Percentiles rank a stretch among this genome's conserved stretches.
phyloP scores from a whole-genome alignment of 2,329 filamentous ascomycete genomes.

The Aspergillus aculeatinus region DNA sequence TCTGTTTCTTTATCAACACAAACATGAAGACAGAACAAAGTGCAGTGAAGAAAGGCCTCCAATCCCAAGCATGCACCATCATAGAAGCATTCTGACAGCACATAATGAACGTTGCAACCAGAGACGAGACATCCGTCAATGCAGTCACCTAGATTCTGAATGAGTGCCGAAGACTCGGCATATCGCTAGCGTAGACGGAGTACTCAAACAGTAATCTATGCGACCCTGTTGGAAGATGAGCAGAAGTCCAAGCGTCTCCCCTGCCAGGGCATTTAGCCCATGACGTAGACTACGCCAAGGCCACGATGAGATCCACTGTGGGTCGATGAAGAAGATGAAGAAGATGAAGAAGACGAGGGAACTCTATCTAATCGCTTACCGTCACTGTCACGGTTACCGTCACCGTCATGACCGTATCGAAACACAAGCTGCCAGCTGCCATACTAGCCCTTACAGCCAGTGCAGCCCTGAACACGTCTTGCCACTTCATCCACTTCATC shows the following conservation, averaged over 20 bases:
- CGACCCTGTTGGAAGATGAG: not conserved
- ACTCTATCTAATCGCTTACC: not conserved
- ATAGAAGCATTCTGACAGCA: too few species aligned
- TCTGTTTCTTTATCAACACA: too few species aligned
- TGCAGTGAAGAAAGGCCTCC: too few species aligned
- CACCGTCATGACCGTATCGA: not conserved
- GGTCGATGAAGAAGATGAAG: not conserved
- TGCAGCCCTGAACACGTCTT: not conserved
- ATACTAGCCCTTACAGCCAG: not conserved
- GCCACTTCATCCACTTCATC: not conserved
- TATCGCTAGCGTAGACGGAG: not conserved
- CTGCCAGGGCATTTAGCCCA: not conserved
- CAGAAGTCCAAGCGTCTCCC: too few species aligned
- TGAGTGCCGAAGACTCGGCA: not conserved
- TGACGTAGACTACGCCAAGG: not conserved
- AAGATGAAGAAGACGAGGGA: not conserved
- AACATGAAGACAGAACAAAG: too few species aligned
- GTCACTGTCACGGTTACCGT: not conserved
- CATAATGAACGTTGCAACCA: too few species aligned
- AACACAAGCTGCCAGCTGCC: not conserved
- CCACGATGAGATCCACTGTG: not conserved
- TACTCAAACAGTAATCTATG: not conserved
- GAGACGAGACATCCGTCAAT: too few species aligned
- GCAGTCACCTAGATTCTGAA: too few species aligned
- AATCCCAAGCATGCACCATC: too few species aligned